Base-by-base conservation (phyloP, 352 stramenopile genomes). In the Phytophthora constricta region DNA sequence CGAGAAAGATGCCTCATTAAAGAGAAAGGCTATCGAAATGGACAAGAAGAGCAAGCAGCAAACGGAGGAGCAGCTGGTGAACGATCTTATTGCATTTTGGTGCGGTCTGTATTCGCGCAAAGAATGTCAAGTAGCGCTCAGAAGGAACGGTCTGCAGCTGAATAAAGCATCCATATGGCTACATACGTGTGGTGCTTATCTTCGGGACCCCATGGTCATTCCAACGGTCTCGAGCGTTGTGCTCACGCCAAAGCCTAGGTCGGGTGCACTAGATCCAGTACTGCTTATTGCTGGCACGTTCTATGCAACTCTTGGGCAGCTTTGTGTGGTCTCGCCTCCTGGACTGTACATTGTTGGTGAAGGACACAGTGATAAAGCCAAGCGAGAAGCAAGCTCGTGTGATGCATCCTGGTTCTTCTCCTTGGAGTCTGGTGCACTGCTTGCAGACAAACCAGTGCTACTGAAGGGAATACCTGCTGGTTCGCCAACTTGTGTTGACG, bases 381-480 rank as follows among this genome's bases (percentile, higher is more conserved):
- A 80, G 41, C 76, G 79, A 52, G 74, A 62, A 11, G 77, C 70
- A 23, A 86, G 74, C 34, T 74, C 81, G 3, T 77, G 70, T 25
- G 85, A 93, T 59, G 74, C 74, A n/a, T 82, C 83, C 2, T 90
- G 79, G 82, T 87, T 93, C 25, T 93, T 91, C 63, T 89, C 78
- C 4, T 68, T 89, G 31, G 60, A 74, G 5, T 75, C 65, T 55
- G 85, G 83, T 2, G 27, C 53, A 7, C 39, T 87, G 20, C 47
- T 79, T 9, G 59, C 53, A 26, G 42, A 74, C 20, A 68, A 75
- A n/a, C 77, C 80, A 0, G 59, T 89, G 25, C 46, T 86, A 5
- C 61, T 93, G 8, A 83, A 81, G 33, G 84, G 82, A 14, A 72
- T 91, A 45, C 77, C 85, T 41, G 85, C 83, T 23, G 83, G 83